Evolutionary conservation across 2,329 filamentous ascomycete genomes (phyloP).

Genomic region (Trichoderma polysporum): DNA sequence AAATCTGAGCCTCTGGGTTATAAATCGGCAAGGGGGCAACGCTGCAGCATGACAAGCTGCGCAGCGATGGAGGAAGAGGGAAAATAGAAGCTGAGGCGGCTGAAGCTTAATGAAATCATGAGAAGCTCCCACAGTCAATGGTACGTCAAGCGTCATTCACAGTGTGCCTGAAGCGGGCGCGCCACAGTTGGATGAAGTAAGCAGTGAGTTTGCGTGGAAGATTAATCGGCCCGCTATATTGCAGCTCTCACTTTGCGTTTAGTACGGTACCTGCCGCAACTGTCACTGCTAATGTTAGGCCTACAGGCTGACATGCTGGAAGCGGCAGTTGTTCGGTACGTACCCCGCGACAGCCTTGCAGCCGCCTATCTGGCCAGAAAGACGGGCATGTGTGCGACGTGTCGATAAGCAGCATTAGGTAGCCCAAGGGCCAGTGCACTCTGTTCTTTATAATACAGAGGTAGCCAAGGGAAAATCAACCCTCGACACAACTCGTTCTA

Average conservation of each 20-base stretch:
- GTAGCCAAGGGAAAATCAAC: not conserved
- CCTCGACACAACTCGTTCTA: not conserved
- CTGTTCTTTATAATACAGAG: conserved; percentile 11
- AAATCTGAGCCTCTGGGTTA: not conserved
- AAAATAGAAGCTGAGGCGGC: not conserved
- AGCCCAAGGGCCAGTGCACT: not conserved
- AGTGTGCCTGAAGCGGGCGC: conserved; percentile 28
- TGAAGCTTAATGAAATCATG: conserved; percentile 22
- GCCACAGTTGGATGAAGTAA: not conserved
- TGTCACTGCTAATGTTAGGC: not conserved
- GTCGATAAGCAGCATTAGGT: conserved; percentile 8
- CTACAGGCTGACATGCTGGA: too few relatives aligned
- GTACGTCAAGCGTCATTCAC: conserved; percentile 32
- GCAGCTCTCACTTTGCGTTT: not conserved
- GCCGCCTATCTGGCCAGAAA: conserved; percentile 28
- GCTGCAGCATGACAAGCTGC: conserved; percentile 4
- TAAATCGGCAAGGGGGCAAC: not conserved
- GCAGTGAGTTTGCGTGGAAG: not conserved
- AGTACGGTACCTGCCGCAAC: not conserved
- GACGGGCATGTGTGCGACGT: conserved; percentile 21
- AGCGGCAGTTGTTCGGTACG: conserved; percentile 22
- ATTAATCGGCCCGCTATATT: not conserved
- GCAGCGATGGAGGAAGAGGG: not conserved
- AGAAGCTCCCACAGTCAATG: conserved; percentile 11
- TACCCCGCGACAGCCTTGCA: conserved; percentile 18